Percentiles rank a stretch among this genome's conserved stretches.
Evolutionary conservation across 148 eudicot species (phyloP).

Genomic region (Rhododendron molle): DNA sequence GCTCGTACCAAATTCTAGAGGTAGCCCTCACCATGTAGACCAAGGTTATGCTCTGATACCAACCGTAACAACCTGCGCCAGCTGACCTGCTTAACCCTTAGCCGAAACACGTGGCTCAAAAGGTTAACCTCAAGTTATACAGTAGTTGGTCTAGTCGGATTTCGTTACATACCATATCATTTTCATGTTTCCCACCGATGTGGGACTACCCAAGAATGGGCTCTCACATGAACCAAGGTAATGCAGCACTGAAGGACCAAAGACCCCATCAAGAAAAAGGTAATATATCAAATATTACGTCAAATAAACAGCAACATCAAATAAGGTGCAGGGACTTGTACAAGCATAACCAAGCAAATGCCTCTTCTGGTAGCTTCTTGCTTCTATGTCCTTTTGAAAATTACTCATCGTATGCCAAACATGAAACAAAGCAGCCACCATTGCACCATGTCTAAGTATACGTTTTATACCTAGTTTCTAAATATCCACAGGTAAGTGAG

Average conservation of each 20-base stretch:
- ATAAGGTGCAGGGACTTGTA: background rate
- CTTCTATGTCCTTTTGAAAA: background rate
- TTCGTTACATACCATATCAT: too few species aligned
- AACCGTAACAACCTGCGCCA: too few species aligned
- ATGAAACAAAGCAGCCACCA: background rate
- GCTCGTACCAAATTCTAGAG: too few species aligned
- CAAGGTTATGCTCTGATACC: too few species aligned
- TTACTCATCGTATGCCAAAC: background rate
- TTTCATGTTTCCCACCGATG: too few species aligned
- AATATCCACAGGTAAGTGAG: background rate
- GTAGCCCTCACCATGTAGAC: too few species aligned
- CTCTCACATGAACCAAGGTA: background rate
- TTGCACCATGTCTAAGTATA: background rate
- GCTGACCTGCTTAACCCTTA: too few species aligned
- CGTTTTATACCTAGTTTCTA: background rate
- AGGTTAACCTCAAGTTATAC: too few species aligned
- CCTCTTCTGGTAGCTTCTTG: background rate
- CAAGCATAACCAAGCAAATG: background rate
- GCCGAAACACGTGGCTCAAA: too few species aligned
- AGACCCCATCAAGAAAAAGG: background rate
- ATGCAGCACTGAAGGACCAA: slow-evolving; percentile 4
- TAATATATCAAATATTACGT: background rate
- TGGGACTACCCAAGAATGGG: too few species aligned
- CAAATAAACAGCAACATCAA: background rate
- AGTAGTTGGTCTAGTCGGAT: too few species aligned